Conservation (phyloP, 148 eudicot species). For the Hydrangea macrophylla region DNA sequence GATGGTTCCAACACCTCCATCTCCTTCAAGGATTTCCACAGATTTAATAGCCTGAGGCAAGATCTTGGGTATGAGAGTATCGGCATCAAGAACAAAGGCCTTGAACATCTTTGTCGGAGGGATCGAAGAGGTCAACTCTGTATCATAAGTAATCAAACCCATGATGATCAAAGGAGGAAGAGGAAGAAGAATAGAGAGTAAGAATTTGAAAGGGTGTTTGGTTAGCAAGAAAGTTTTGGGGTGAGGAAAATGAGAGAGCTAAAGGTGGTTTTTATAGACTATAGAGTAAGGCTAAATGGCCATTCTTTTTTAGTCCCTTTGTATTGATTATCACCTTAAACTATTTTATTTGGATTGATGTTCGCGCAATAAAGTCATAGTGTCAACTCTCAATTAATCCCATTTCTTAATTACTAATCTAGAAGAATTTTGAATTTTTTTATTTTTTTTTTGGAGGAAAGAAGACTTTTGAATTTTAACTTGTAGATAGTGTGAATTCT, state of each 20-base stretch:
- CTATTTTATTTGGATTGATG: too few species aligned
- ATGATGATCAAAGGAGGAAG: neutral
- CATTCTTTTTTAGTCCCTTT: too few species aligned
- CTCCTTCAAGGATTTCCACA: constrained; percentile 11
- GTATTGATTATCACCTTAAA: neutral
- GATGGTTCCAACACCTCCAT: constrained; percentile 11
- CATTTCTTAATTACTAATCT: too few species aligned
- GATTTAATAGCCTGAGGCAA: constrained; percentile 4
- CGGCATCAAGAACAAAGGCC: neutral
- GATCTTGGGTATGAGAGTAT: constrained; percentile 9
- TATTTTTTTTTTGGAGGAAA: too few species aligned
- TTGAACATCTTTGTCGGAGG: constrained; percentile 1
- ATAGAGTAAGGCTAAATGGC: neutral
- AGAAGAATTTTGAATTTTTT: too few species aligned
- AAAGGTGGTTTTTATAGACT: neutral
- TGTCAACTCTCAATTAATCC: too few species aligned
- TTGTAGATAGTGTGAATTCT: too few species aligned
- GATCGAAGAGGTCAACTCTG: neutral
- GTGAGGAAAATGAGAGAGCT: neutral
- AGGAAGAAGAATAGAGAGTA: constrained; percentile 2
- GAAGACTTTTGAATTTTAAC: too few species aligned
- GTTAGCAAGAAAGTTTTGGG: neutral
- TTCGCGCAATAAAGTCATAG: too few species aligned
- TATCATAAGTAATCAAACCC: constrained; percentile 8
- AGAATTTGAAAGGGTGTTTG: neutral